phyloP scores from a whole-genome alignment of 345 rosid species.

The Acer yangbiense region DNA sequence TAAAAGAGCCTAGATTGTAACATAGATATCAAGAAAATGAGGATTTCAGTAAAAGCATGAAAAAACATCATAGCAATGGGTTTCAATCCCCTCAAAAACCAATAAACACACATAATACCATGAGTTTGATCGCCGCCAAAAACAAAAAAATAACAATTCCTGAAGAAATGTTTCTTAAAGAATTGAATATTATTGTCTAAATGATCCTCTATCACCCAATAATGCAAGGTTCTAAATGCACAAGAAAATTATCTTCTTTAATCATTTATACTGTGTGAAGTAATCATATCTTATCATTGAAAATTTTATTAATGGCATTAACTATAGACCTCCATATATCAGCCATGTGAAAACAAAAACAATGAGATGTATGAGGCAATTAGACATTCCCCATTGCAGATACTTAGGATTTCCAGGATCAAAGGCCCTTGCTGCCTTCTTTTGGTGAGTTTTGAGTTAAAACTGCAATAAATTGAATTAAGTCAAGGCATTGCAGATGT shows the following conservation, averaged over 20 bases:
- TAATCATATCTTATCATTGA: no score
- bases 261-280: no score
- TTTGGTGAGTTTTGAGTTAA: neutral
- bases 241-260: no score
- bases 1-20: neutral
- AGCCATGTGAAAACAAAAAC: neutral
- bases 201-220: no score
- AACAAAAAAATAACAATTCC: neutral
- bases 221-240: no score
- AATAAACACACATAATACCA: neutral
- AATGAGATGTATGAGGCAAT: neutral
- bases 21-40: conserved; percentile 10
- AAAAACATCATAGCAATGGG: neutral
- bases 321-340: neutral
- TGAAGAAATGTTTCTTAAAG: neutral
- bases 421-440: no score
- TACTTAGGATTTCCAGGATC: neutral
- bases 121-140: neutral
- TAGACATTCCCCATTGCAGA: neutral
- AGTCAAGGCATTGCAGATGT: neutral
- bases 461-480: neutral
- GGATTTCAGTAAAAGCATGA: neutral
- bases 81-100: neutral
- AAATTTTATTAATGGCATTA: neutral
- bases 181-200: no score